Evolutionary conservation across 257 asterid genomes (phyloP).

Genomic region (Fraxinus americana): DNA sequence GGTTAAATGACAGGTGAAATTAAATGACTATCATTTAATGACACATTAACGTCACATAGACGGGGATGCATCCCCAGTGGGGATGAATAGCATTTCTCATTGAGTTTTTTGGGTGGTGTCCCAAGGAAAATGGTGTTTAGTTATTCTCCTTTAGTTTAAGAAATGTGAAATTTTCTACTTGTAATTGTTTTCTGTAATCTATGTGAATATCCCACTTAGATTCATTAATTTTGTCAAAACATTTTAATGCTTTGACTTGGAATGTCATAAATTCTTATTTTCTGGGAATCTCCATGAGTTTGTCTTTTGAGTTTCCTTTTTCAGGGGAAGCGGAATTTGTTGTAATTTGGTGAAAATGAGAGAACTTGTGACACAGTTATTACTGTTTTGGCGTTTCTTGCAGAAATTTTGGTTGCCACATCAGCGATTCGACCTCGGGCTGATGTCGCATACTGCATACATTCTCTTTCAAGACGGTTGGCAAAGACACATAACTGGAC

Average conservation of each 20-base stretch:
- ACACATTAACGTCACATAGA: too few relatives aligned
- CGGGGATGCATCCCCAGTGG: too few relatives aligned
- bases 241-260: constrained; percentile 12
- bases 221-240: constrained; percentile 17
- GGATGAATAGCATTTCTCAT: too few relatives aligned
- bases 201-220: not conserved
- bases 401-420: constrained; percentile 85
- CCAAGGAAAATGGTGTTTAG: not conserved
- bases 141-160: too few relatives aligned
- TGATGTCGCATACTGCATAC: constrained; percentile 92
- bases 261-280: not conserved
- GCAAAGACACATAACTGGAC: constrained; percentile 95
- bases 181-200: too few relatives aligned
- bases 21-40: too few relatives aligned
- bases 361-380: constrained; percentile 30
- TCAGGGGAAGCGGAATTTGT: constrained; percentile 16
- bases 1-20: too few relatives aligned
- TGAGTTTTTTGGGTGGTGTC: constrained; percentile 19
- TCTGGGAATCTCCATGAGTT: not conserved
- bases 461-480: constrained; percentile 84
- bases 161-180: too few relatives aligned
- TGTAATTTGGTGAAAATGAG: constrained; percentile 31
- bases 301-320: constrained; percentile 10
- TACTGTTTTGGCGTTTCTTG: constrained; percentile 50
- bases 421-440: constrained; percentile 81